Base-by-base conservation (phyloP, 2,329 filamentous ascomycete genomes). In the Metarhizium guizhouense region DNA sequence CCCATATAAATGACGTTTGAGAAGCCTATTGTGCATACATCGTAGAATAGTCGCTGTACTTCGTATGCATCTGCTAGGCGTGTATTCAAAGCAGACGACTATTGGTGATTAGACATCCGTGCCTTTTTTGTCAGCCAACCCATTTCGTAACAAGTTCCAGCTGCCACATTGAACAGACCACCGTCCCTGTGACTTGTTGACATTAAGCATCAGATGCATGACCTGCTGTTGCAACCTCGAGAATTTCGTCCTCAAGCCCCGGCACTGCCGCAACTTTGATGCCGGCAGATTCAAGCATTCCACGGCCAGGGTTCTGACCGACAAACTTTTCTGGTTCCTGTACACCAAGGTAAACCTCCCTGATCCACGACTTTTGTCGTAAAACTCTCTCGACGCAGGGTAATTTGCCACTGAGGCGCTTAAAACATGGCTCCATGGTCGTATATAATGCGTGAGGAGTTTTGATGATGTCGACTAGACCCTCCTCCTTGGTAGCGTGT, bases 311-410 rank as follows among this genome's bases (percentile, higher is more conserved):
- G 61, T 95, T 97, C 57, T 87, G 80, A 6, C 84, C 84, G 18
- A 97, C 90, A 72, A 97, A 99, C 36, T 84, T 96, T 64, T 88
- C 87, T 0, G 94, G 94, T 72, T 99, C 94, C 62, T 85, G 80
- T 0, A 96, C 88, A 0, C 94, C 94, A 32, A 95, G 85, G 62
- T 93, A 95, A 4, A 99, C 90, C 50, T 82, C 87, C 58, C 78
- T 80, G 55, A 96, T 87, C 47, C 79, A 83, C 1, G 70, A 72
- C 13, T 74, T 75, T 20, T 87, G 76, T 7, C 75, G 74, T 45
- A 95, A 72, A 29, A 99, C 88, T 54, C 93, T 78, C 63, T 96
- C 83, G 7, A 90, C 87, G 65, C 94, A 95, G 0, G 88, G 79
- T 54, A 82, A 64, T 65, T 92, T 91, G 4, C 88, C 88, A 63